Evolutionary conservation across 495 filamentous ascomycete species (phyloP).

Genomic region (Clohesyomyces aquaticus): DNA sequence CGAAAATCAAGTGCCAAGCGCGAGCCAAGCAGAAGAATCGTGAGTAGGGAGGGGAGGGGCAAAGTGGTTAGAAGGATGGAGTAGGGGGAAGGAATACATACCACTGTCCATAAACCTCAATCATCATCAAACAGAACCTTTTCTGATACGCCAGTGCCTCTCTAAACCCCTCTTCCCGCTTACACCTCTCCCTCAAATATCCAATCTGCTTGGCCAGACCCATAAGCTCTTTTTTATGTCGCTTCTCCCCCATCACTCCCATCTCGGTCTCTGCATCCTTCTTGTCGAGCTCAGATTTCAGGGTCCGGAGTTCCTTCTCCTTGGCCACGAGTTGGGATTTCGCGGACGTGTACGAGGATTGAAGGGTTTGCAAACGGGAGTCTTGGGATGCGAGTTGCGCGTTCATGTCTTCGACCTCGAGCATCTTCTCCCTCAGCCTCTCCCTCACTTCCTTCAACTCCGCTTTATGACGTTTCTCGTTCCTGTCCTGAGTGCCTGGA

Average conservation of each 20-base stretch:
- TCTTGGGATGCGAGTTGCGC: slow-evolving; percentile 31
- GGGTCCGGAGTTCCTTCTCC: slow-evolving; percentile 37
- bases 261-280: too few species aligned
- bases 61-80: slow-evolving; percentile 9
- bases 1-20: too few species aligned
- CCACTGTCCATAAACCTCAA: slow-evolving; percentile 83
- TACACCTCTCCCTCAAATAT: slow-evolving; percentile 78
- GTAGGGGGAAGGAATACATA: slow-evolving; percentile 56
- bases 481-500: slow-evolving; percentile 13
- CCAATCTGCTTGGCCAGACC: slow-evolving; percentile 87
- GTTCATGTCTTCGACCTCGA: slow-evolving; percentile 33
- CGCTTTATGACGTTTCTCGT: background rate
- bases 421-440: slow-evolving; percentile 9
- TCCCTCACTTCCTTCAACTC: slow-evolving; percentile 26
- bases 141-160: slow-evolving; percentile 78
- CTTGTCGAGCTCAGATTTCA: too few species aligned
- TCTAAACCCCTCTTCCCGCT: slow-evolving; percentile 79
- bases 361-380: slow-evolving; percentile 9
- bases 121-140: slow-evolving; percentile 74
- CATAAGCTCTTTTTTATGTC: slow-evolving; percentile 78
- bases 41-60: background rate
- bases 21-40: too few species aligned
- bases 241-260: slow-evolving; percentile 52
- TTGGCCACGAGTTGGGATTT: slow-evolving; percentile 29
- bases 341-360: slow-evolving; percentile 1